Base-by-base conservation (phyloP, 2,329 filamentous ascomycete species). In the Calonectria henricotiae region DNA sequence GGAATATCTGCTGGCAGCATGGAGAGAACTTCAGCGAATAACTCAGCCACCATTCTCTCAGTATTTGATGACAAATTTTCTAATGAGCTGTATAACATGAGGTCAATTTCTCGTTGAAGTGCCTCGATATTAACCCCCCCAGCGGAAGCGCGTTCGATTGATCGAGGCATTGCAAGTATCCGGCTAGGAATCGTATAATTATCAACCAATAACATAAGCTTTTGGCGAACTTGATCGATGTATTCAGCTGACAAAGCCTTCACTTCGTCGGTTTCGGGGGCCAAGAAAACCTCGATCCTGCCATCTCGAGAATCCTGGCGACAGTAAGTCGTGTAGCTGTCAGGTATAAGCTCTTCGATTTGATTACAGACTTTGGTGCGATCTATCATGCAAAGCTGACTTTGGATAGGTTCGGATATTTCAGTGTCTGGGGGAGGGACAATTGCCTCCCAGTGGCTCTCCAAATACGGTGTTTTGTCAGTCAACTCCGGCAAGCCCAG, bases 391-490 rank as follows among this genome's bases (percentile, higher is more conserved):
- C 84, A 86, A 4, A 73, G 70, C 0, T 68, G 73, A 4, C 81
- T 80, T 1, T 76, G 46, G 43, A 89, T 88, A 0, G 79, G 71
- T 2, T 79, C 79, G 1, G 81, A 82, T 3, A 89, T 78, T 1
- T 83, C 80, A 0, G 86, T 86, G 65, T 89, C 86, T 2, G 82
- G 78, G 3, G 84, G 82, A 0, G 88, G 87, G 67, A 86, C 89
- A 4, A 75, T 73, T 0, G 85, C 88, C 65, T 88, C 82, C 78
- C 82, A 87, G 70, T 89, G 87, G n/a, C 85, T 82, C 4, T 82
- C 77, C 0, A 84, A 77, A 62, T 85, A 82, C 2, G 82, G 80
- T 4, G 82, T 86, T 5, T 82, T 78, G 32, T 89, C 86, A 0
- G 83, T 84, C 11, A 89, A 71, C 2, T 83, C 79, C 0, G 83